These are phyloP conservation scores for Trifolium fragiferum DNA, from an alignment of 306 rosid genomes.

Conservation along the genomic window DNA sequence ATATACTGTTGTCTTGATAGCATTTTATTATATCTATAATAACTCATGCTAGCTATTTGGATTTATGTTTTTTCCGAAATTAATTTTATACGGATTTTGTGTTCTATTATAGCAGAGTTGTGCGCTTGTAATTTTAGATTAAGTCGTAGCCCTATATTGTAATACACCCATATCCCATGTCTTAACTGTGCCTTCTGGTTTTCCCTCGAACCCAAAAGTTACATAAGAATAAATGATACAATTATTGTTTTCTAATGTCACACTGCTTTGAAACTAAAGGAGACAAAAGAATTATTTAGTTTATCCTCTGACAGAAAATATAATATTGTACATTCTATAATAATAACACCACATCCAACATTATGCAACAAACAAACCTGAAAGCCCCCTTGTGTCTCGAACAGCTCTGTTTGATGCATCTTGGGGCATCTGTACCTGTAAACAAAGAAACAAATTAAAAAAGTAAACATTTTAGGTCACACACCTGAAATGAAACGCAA, in stretches of 20 bases:
- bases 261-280: neutral
- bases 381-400: conserved; percentile 85
- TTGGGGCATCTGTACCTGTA: conserved; percentile 94
- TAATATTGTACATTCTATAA: conserved; percentile 25
- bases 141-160: neutral
- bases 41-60: neutral
- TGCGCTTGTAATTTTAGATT: neutral
- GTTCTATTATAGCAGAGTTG: neutral
- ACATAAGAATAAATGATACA: neutral
- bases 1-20: neutral
- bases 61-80: neutral
- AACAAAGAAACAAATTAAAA: conserved; percentile 19
- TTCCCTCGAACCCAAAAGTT: conserved; percentile 10
- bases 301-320: neutral
- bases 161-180: neutral
- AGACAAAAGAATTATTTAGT: conserved; percentile 30
- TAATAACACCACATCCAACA: conserved; percentile 32
- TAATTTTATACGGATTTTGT: neutral
- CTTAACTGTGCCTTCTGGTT: neutral
- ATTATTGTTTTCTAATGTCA: neutral
- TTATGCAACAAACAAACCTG: conserved; percentile 62
- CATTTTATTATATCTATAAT: neutral
- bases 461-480: conserved; percentile 24
- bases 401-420: conserved; percentile 82
- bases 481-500: conserved; percentile 28